Evolutionary conservation across 2,329 filamentous ascomycete species (phyloP), one percentile per base, ranked within the genome.

Genomic region (Arthrobotrys musiformis): DNA sequence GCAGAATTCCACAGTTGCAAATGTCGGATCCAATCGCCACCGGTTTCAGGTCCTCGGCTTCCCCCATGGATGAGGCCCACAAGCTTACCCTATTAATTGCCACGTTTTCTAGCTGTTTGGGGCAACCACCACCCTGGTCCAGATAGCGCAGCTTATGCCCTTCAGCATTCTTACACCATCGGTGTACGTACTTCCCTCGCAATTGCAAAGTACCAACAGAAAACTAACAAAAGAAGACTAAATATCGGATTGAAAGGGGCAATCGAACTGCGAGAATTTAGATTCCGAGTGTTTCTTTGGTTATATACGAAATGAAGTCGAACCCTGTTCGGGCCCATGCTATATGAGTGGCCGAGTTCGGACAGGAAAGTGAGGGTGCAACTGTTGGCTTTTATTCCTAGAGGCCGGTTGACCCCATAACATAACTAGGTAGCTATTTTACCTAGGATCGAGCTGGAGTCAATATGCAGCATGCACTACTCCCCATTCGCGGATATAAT

Each of bases 41-140:
- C 13, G 37, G 68, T 61, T 62, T 61, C 54, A 70, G 60, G 46
- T 33, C 28, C 17, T 54, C 58, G 44, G 26, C 54, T 30, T 48
- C 44, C 24, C 30, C 44, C 48, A 58, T 24, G 54, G n/a, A 19
- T 8, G 40, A 42, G 40, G 33, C 54, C 52, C 64, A 42, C 37
- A 22, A 42, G 54, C 40, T 50, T 69, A 60, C 56, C 56, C 44
- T 46, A 64, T 42, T 42, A 17, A 42, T 64, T 63, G 68, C 68
- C 68, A 72, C 68, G 68, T 72, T 72, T 63, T 58, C 54, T 58
- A 58, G 33, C 33, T 37, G 54, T 58, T 58, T 58, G 54, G 19
- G 54, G 33, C n/a, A n/a, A n/a, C n/a, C n/a, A n/a, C 1, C 6
- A 56, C 54, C 54, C 33, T 58, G 19, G 54, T 58, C 33, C 54